Percentiles rank a stretch among this genome's conserved stretches.
phyloP scores from a whole-genome alignment of 495 filamentous ascomycete species.

The Evernia prunastri region DNA sequence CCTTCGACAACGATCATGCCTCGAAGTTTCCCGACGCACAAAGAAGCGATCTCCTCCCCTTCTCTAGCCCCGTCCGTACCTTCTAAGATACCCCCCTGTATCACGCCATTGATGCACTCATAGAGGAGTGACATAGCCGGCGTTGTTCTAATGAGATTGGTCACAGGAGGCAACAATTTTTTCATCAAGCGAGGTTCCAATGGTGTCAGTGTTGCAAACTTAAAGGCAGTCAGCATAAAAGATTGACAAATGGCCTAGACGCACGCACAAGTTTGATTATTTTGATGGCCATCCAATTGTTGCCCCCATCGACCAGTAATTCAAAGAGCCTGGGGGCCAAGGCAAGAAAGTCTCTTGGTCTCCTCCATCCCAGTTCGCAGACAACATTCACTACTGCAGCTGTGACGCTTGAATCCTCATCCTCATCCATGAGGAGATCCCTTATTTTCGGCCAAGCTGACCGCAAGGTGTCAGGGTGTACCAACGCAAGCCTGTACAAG shows the following conservation, averaged over 20 bases:
- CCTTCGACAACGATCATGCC: slow-evolving; percentile 90
- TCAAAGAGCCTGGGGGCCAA: slow-evolving; percentile 89
- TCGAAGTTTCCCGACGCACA: slow-evolving; percentile 87
- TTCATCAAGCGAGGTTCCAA: slow-evolving; percentile 84
- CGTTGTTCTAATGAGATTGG: slow-evolving; percentile 86
- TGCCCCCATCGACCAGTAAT: slow-evolving; percentile 81
- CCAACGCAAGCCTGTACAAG: slow-evolving; percentile 82
- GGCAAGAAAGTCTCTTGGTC: slow-evolving; percentile 88
- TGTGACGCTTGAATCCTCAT: slow-evolving; percentile 87
- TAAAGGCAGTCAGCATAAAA: slow-evolving; percentile 32
- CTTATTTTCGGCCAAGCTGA: slow-evolving; percentile 96
- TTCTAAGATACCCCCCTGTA: slow-evolving; percentile 88
- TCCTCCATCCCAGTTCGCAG: slow-evolving; percentile 89
- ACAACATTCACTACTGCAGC: slow-evolving; percentile 94
- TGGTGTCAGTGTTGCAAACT: slow-evolving; percentile 92
- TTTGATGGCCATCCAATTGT: slow-evolving; percentile 99
- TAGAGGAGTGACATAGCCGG: slow-evolving; percentile 95
- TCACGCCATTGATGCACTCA: slow-evolving; percentile 97
- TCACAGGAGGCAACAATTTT: slow-evolving; percentile 91
- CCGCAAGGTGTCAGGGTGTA: slow-evolving; percentile 88
- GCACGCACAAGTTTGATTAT: slow-evolving; percentile 83
- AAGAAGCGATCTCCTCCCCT: slow-evolving; percentile 83
- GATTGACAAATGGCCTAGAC: not conserved
- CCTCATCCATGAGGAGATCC: slow-evolving; percentile 82
- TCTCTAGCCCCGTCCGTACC: slow-evolving; percentile 67